A percentile compares a stretch with the other conserved stretches of the same genome.
Evolutionary conservation across 306 rosid species (phyloP).

Genomic region (Fragaria iinumae): DNA sequence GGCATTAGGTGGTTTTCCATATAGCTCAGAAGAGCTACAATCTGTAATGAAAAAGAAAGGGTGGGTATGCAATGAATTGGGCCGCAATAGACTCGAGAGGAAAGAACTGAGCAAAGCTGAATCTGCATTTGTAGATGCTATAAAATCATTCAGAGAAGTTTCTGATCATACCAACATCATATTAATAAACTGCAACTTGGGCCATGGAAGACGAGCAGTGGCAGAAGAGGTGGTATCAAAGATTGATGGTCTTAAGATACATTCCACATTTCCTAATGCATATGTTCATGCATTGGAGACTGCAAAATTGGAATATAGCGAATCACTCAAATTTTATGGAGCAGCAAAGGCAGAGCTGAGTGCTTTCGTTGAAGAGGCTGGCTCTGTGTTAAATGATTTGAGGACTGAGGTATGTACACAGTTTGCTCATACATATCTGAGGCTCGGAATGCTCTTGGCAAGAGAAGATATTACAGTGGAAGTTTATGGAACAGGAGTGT

Average conservation of each 20-base stretch:
- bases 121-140: constrained; percentile 73
- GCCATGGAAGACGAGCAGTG: constrained; percentile 90
- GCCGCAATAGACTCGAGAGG: constrained; percentile 72
- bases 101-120: constrained; percentile 76
- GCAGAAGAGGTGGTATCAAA: constrained; percentile 83
- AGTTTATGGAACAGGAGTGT: constrained; percentile 59
- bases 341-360: constrained; percentile 78
- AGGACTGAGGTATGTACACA: constrained; percentile 82
- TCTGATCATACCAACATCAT: constrained; percentile 85
- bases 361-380: constrained; percentile 42
- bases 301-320: constrained; percentile 75
- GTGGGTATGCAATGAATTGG: constrained; percentile 94
- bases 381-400: constrained; percentile 45
- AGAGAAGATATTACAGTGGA: constrained; percentile 73
- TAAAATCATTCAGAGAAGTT: constrained; percentile 83
- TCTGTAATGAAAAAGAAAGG: constrained; percentile 74
- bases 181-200: constrained; percentile 86
- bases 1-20: constrained; percentile 60
- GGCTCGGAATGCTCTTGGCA: constrained; percentile 95
- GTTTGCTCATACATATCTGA: constrained; percentile 84
- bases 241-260: constrained; percentile 56
- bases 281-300: constrained; percentile 69
- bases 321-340: constrained; percentile 82
- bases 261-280: constrained; percentile 53
- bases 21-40: constrained; percentile 65